Evolutionary conservation across 768 basidiomycete genomes (phyloP), one percentile per base, ranked within the genome.

Genomic region (Tubosaeta brunneosetosa): DNA sequence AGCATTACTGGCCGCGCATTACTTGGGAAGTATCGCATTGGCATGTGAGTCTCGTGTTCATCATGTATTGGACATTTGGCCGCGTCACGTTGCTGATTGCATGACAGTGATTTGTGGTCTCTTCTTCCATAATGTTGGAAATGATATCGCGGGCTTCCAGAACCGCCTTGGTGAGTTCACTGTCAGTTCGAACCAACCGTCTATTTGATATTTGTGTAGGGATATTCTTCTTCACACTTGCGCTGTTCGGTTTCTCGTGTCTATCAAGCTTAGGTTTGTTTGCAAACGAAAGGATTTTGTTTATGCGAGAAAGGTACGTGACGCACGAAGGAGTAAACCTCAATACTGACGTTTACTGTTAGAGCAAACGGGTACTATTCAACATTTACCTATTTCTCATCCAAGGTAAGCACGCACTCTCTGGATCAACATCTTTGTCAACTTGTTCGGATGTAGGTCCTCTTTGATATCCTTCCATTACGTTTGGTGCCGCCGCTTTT

Each of bases 341-440:
- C 2, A 33, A 12, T 32, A 26, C 22, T 50, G 32, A 65, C 11
- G 4, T 41, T 11, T 1, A n/a, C 45, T 12, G 49, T 37, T 67
- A 94, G 93, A 57, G 85, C 94, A 2, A 99, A 99, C 61, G 97
- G 97, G 12, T 99, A 99, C 70, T 99, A 99, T 69, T 91, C 93
- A 0, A 88, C 97, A 1, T 86, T 94, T 65, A 94, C 94, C 9
- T 99, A 98, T 76, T 98, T 98, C 69, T 76, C 89, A 1, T 94
- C 95, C 53, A 99, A 99, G 79, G 90, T 80, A 51, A 22, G 67
- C 53, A 29, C 5, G 22, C 10, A 26, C 6, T 44, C 8, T 7
- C 32, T 17, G 16, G 36, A 22, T 9, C 47, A n/a, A 7, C 7
- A 16, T 22, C 11, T 14, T 33, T 38, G 34, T 40, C 33, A 32